phyloP scores from a whole-genome alignment of 169 alveolate genomes.

The Cryptosporidium parvum region DNA sequence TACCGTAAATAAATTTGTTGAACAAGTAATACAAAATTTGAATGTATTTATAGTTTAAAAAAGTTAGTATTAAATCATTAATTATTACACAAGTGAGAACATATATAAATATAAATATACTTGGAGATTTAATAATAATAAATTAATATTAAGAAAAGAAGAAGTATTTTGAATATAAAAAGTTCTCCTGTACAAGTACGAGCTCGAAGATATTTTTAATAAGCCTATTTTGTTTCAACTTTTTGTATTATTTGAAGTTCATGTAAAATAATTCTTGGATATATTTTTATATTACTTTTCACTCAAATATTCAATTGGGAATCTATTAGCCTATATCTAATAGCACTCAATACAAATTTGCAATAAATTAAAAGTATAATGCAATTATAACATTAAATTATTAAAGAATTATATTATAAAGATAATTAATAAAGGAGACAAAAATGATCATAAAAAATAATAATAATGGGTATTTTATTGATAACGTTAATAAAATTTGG shows the following conservation, averaged over 20 bases:
- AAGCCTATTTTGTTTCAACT: background rate
- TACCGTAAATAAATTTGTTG: background rate
- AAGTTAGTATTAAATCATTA: background rate
- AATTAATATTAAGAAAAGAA: too few species aligned
- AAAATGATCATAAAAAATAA: conserved; percentile 75
- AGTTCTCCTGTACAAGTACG: background rate
- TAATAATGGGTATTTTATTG: conserved; percentile 42
- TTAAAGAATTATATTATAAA: background rate
- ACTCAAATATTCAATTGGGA: background rate
- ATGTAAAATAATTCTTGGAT: too few species aligned
- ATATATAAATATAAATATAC: background rate
- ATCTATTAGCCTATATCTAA: background rate
- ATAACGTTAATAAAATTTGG: conserved; percentile 49
- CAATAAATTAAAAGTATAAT: background rate
- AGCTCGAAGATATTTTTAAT: background rate
- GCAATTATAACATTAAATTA: background rate
- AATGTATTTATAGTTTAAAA: background rate
- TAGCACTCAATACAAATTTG: background rate
- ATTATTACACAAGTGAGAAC: background rate
- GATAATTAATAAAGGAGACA: background rate
- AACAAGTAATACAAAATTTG: background rate
- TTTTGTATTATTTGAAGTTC: background rate
- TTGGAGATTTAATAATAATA: too few species aligned
- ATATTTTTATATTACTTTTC: background rate
- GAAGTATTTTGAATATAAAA: background rate